A percentile compares a stretch with the other conserved stretches of the same genome.
phyloP scores from a whole-genome alignment of 257 asterid species.

The Linderniella brevidens region DNA sequence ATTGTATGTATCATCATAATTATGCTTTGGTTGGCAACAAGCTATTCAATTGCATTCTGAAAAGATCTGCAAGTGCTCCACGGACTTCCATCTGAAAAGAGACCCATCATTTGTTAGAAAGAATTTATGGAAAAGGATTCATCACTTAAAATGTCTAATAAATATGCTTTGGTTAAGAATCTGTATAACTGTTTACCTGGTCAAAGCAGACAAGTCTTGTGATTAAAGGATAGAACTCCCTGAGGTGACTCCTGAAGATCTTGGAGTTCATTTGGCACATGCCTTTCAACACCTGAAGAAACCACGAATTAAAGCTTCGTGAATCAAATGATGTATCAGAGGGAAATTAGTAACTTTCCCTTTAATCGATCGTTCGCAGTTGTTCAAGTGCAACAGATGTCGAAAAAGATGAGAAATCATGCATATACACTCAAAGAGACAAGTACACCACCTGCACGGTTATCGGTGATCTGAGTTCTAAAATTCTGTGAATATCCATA shows the following conservation, averaged over 20 bases:
- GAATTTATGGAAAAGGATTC: too few relatives aligned
- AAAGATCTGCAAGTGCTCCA: conserved; percentile 80
- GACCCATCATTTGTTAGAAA: not conserved
- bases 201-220: conserved; percentile 85
- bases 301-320: conserved; percentile 7
- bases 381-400: too few relatives aligned
- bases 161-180: too few relatives aligned
- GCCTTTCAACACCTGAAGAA: conserved; percentile 70
- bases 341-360: too few relatives aligned
- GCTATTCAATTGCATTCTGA: conserved; percentile 48
- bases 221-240: conserved; percentile 76
- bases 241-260: conserved; percentile 65
- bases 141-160: too few relatives aligned
- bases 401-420: not conserved
- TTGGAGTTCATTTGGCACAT: conserved; percentile 66
- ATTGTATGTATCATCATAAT: too few relatives aligned
- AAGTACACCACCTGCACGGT: conserved; percentile 65
- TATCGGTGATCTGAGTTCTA: conserved; percentile 81
- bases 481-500: conserved; percentile 72
- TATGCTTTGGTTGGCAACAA: conserved; percentile 20
- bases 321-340: not conserved
- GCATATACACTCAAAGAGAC: not conserved
- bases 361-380: too few relatives aligned
- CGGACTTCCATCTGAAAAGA: conserved; percentile 73
- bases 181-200: conserved; percentile 39